phyloP scores from a whole-genome alignment of 2,329 filamentous ascomycete genomes.

The Fusarium sp. region DNA sequence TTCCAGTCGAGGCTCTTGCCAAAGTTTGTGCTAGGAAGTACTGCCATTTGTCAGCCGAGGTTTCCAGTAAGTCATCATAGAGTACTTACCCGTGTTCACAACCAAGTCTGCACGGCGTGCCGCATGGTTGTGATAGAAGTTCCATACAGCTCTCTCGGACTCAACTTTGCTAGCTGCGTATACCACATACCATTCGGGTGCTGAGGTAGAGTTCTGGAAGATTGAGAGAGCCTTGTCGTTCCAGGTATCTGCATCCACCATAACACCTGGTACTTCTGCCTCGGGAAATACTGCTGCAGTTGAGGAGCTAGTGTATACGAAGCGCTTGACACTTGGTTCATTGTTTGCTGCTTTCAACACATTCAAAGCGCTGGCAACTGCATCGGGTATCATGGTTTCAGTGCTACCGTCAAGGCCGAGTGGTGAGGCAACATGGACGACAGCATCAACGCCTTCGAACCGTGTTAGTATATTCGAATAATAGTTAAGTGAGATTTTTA shows the following conservation, averaged over 20 bases:
- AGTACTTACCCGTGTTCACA: conserved; percentile 28
- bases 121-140: conserved; percentile 39
- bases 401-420: neutral
- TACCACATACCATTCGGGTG: conserved; percentile 23
- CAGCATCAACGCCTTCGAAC: neutral
- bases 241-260: conserved; percentile 42
- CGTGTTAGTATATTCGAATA: neutral
- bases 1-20: conserved; percentile 35
- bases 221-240: conserved; percentile 49
- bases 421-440: neutral
- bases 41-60: neutral
- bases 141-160: conserved; percentile 53
- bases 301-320: conserved; percentile 1
- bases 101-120: conserved; percentile 41
- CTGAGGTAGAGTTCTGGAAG: neutral
- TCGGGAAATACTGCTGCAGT: neutral
- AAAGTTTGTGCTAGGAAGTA: conserved; percentile 44
- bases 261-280: neutral
- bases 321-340: neutral
- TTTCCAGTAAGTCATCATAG: rapidly evolving
- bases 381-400: neutral
- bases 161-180: conserved; percentile 55
- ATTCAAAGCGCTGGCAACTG: neutral
- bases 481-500: rapidly evolving
- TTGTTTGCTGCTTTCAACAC: neutral